Conservation (phyloP, 257 asterid genomes). For the Primulina tabacum region DNA sequence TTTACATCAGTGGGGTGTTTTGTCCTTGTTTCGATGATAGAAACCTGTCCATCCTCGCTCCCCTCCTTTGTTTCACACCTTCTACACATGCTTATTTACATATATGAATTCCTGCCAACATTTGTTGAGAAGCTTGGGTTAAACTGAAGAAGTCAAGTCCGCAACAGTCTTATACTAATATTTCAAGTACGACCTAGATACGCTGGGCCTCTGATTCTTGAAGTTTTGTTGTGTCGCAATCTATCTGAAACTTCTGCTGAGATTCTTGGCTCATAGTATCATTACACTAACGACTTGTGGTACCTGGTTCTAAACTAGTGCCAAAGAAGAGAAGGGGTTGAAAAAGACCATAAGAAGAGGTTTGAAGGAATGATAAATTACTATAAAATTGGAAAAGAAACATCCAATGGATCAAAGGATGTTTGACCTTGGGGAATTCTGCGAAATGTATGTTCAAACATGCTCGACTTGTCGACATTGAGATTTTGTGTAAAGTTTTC, state of each 20-base stretch:
- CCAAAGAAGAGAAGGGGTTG: constrained; percentile 6
- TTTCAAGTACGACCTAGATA: background rate
- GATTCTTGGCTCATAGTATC: background rate
- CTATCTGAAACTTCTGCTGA: constrained; percentile 19
- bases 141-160: constrained; percentile 20
- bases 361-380: constrained; percentile 3
- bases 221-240: background rate
- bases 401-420: constrained; percentile 8
- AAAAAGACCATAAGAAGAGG: constrained; percentile 10
- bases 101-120: background rate
- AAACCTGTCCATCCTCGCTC: background rate
- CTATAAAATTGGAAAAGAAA: constrained; percentile 17
- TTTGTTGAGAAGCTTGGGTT: background rate
- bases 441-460: constrained; percentile 7
- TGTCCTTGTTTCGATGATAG: constrained; percentile 62
- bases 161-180: constrained; percentile 13
- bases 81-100: constrained; percentile 10
- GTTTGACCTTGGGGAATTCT: constrained; percentile 8
- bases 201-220: constrained; percentile 11
- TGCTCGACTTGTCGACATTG: background rate
- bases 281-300: background rate
- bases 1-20: constrained; percentile 89
- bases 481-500: constrained; percentile 16
- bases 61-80: background rate
- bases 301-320: constrained; percentile 3